Evolutionary conservation across 2,329 filamentous ascomycete species (phyloP).

Genomic region (Exophiala oligosperma): DNA sequence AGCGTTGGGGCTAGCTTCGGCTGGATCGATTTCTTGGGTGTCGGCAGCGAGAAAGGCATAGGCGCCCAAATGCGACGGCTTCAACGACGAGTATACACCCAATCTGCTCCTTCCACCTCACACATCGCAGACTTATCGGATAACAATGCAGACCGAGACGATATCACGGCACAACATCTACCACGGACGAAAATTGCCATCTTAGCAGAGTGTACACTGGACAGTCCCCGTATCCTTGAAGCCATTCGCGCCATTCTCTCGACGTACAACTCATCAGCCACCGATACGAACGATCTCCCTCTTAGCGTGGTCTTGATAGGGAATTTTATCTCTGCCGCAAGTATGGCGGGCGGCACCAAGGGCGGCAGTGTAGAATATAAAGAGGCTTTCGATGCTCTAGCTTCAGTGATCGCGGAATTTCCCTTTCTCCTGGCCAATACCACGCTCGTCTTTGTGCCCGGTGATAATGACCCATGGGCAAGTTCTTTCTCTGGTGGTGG

Average conservation of each 20-base stretch:
- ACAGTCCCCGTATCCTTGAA: constrained; percentile 76
- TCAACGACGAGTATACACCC: constrained; percentile 65
- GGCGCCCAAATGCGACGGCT: constrained; percentile 81
- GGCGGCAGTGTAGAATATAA: constrained; percentile 93
- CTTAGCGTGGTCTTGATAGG: constrained; percentile 81
- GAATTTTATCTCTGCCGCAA: constrained; percentile 68
- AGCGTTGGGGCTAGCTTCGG: constrained; percentile 77
- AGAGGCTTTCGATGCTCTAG: constrained; percentile 88
- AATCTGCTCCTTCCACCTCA: constrained; percentile 22
- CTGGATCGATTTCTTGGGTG: constrained; percentile 94
- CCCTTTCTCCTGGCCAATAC: constrained; percentile 74
- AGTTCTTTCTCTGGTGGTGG: constrained; percentile 67
- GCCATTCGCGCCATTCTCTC: constrained; percentile 78
- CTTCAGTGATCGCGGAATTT: constrained; percentile 79
- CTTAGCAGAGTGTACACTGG: constrained; percentile 81
- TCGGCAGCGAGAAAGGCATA: constrained; percentile 83
- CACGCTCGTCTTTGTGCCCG: constrained; percentile 90
- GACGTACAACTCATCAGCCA: constrained; percentile 67
- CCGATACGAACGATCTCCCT: constrained; percentile 58
- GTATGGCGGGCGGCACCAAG: constrained; percentile 61
- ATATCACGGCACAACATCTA: constrained; percentile 33
- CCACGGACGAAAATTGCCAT: constrained; percentile 62
- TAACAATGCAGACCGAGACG: constrained; percentile 23
- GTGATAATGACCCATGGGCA: constrained; percentile 96
- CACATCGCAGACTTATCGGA: too few relatives aligned